Evolutionary conservation across 2,329 filamentous ascomycete genomes (phyloP).

Genomic region (Penicillium aurantiogriseum): DNA sequence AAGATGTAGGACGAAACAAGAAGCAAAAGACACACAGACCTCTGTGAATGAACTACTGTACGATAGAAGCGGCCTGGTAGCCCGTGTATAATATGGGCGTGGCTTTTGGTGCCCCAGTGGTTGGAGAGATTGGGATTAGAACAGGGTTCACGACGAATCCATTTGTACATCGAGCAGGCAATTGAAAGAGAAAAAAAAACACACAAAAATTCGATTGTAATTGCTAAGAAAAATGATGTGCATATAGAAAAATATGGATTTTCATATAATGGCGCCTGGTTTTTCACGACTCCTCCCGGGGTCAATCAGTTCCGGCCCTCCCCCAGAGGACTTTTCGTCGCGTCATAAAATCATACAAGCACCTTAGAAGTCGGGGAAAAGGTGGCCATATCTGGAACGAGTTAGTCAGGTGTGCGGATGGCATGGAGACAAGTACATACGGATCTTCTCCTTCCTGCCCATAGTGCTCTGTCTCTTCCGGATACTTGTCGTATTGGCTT

Average conservation of each 20-base stretch:
- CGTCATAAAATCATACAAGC: conserved; percentile 34
- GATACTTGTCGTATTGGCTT: conserved; percentile 97
- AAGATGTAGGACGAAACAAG: conserved; percentile 5
- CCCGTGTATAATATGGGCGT: conserved; percentile 27
- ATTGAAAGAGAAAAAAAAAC: conserved; percentile 14
- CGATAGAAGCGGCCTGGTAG: conserved; percentile 23
- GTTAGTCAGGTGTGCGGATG: neutral
- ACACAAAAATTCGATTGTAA: conserved; percentile 21
- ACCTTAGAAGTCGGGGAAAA: conserved; percentile 71
- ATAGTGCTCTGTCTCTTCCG: conserved; percentile 93
- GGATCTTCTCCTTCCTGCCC: conserved; percentile 75
- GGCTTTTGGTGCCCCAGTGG: conserved; percentile 12
- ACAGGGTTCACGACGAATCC: conserved; percentile 5
- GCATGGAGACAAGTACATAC: conserved; percentile 57
- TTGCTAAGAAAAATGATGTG: conserved; percentile 23
- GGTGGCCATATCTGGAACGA: conserved; percentile 62
- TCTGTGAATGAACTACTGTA: conserved; percentile 21
- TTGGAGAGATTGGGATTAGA: conserved; percentile 12
- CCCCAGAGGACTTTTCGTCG: conserved; percentile 28
- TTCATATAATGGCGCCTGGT: conserved; percentile 19
- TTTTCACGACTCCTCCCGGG: conserved; percentile 20
- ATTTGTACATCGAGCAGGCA: conserved; percentile 18
- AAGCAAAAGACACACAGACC: conserved; percentile 6
- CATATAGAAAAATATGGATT: conserved; percentile 13
- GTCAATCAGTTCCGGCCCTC: conserved; percentile 20